Base-by-base conservation (phyloP, 1,284 basidiomycete species). In the Hypsizygus ulmarius region DNA sequence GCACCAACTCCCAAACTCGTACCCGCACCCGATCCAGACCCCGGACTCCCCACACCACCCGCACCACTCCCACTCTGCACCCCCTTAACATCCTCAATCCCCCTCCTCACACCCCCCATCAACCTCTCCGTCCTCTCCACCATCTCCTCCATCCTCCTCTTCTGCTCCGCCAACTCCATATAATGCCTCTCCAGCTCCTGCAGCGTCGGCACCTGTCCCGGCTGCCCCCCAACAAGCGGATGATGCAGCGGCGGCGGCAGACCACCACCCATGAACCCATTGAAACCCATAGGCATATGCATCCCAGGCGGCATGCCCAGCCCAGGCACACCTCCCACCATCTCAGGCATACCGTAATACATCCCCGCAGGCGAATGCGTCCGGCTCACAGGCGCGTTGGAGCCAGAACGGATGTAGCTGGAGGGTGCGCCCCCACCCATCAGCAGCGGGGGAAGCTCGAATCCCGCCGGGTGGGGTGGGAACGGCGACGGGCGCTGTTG, bases 161-260 rank as follows among this genome's bases (percentile, higher is more conserved):
- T 78, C 59, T 85, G 76, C 56, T 82, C 79, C 5, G 67, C 67
- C 43, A 90, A 71, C 59, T 82, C 76, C 15, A 67, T 59, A 59
- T 87, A 88, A 61, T 90, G 87, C 45, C 78, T 70, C 64, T 86
- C 84, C 50, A 90, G 66, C 55, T 90, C 88, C 3, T 57, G 61
- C 36, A 76, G 55, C 11, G 78, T 80, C 41, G 84, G 84, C 15
- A 82, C 65, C 58, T 64, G 49, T n/a, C n/a, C n/a, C n/a, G n/a
- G n/a, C n/a, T n/a, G n/a, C n/a, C n/a, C 59, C 49, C 47, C 48
- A 68, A 58, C 40, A 62, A 63, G n/a, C n/a, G n/a, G n/a, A n/a
- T n/a, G n/a, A 58, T 72, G 71, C 9, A 70, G 68, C 16, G 68
- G 64, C 7, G 71, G 70, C 5, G 73, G 60, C 35, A 69, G 5